Conservation (phyloP, 2,329 filamentous ascomycete genomes). For the Epichloe uncinata region DNA sequence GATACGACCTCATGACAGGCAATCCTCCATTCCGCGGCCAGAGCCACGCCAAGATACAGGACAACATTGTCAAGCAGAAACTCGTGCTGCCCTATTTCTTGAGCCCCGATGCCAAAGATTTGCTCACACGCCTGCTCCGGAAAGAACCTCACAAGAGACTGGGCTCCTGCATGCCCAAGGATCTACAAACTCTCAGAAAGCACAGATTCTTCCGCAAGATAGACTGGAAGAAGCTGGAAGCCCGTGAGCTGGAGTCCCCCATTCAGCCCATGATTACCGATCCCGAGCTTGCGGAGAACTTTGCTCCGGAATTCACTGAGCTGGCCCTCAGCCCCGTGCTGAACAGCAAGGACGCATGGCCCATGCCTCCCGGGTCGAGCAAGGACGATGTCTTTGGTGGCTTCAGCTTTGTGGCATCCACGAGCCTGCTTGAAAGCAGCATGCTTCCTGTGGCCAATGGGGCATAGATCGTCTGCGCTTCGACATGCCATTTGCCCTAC, state of each 20-base stretch:
- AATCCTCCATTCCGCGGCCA: constrained; percentile 79
- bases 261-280: constrained; percentile 92
- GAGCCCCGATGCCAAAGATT: constrained; percentile 81
- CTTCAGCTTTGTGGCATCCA: constrained; percentile 50
- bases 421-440: constrained; percentile 39
- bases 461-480: neutral
- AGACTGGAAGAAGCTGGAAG: constrained; percentile 79
- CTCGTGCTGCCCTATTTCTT: constrained; percentile 81
- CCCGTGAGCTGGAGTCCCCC: constrained; percentile 71
- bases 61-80: constrained; percentile 93
- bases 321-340: constrained; percentile 65
- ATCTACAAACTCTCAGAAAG: constrained; percentile 71
- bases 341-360: constrained; percentile 29
- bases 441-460: constrained; percentile 21
- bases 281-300: constrained; percentile 93
- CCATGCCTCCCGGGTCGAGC: constrained; percentile 17
- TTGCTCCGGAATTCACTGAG: constrained; percentile 81
- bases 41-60: constrained; percentile 89
- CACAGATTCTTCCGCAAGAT: constrained; percentile 97
- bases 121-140: constrained; percentile 76
- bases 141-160: constrained; percentile 89
- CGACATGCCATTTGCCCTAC: no score
- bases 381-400: constrained; percentile 49
- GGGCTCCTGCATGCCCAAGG: constrained; percentile 78
- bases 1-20: constrained; percentile 85